A percentile compares a stretch with the other conserved stretches of the same genome.
These are phyloP conservation scores for Ophiognomonia clavigignenti-juglandacearum DNA, from an alignment of 2,329 filamentous ascomycete species.

Conservation along the genomic window DNA sequence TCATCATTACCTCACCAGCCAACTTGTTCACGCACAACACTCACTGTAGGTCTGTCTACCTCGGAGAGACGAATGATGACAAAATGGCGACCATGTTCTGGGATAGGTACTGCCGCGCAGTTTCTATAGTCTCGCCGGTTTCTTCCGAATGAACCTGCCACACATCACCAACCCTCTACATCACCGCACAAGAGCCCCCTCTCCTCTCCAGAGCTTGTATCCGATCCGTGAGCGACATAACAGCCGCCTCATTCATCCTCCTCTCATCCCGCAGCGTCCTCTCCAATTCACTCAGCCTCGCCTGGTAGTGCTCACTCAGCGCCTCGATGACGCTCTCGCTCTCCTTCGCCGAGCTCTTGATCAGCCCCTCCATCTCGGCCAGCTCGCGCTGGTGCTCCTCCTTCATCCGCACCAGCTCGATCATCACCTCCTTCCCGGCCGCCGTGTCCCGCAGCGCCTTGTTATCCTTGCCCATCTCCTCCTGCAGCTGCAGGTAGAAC, in stretches of 20 bases:
- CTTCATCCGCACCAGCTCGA: conserved; percentile 51
- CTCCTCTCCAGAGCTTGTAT: conserved; percentile 21
- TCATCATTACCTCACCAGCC: too few species aligned
- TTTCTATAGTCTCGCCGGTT: too few species aligned
- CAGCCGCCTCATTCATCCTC: conserved; percentile 23
- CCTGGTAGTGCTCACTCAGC: conserved; percentile 23
- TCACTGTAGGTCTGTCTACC: too few species aligned
- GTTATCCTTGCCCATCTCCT: conserved; percentile 57
- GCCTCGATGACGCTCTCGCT: conserved; percentile 21
- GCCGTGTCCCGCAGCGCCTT: conserved; percentile 42
- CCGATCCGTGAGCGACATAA: conserved; percentile 21
- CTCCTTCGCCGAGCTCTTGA: conserved; percentile 22
- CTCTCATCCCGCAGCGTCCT: conserved; percentile 23
- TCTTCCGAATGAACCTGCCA: too few species aligned
- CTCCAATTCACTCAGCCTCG: conserved; percentile 21
- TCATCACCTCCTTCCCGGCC: conserved; percentile 49
- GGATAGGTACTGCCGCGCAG: too few species aligned
- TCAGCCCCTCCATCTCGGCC: conserved; percentile 47
- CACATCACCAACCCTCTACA: conserved; percentile 11
- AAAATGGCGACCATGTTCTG: too few species aligned
- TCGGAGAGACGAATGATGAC: too few species aligned
- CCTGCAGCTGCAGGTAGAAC: conserved; percentile 56
- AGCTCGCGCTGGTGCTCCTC: conserved; percentile 56
- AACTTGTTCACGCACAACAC: too few species aligned
- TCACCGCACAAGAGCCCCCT: conserved; percentile 19